A percentile compares a stretch with the other conserved stretches of the same genome.
These are phyloP conservation scores for Pythium biforme DNA, from an alignment of 352 stramenopile genomes.

Conservation along the genomic window DNA sequence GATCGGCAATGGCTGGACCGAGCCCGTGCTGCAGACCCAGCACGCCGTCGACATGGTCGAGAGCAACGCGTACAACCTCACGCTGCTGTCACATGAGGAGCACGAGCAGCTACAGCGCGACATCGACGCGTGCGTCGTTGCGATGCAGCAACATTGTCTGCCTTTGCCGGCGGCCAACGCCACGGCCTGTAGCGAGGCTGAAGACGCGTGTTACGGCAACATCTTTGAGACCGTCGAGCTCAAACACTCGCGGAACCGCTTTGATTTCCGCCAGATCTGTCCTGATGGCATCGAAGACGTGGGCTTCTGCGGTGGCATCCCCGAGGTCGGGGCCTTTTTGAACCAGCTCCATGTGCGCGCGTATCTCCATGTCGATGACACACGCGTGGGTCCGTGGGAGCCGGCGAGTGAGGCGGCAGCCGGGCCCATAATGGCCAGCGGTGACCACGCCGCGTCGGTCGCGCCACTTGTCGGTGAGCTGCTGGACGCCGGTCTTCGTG, in stretches of 20 bases:
- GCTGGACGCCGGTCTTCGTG: slow-evolving; percentile 42
- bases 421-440: background rate
- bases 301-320: slow-evolving; percentile 33
- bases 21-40: slow-evolving; percentile 39
- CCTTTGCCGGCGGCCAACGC: background rate
- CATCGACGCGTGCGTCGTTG: background rate
- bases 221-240: background rate
- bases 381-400: background rate
- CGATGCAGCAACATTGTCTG: background rate
- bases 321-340: slow-evolving; percentile 39
- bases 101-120: background rate
- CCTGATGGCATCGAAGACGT: slow-evolving; percentile 9
- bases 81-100: slow-evolving; percentile 10
- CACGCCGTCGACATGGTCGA: slow-evolving; percentile 55
- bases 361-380: slow-evolving; percentile 20
- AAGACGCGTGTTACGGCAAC: background rate
- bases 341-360: slow-evolving; percentile 45
- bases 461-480: slow-evolving; percentile 50
- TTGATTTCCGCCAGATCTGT: slow-evolving; percentile 22
- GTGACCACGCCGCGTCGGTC: background rate
- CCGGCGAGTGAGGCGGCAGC: background rate
- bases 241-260: background rate
- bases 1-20: slow-evolving; percentile 55
- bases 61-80: slow-evolving; percentile 52
- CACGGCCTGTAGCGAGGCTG: background rate